A percentile compares a stretch with the other conserved stretches of the same genome.
Evolutionary conservation across 345 rosid species (phyloP).

Genomic region (Alliaria petiolata): DNA sequence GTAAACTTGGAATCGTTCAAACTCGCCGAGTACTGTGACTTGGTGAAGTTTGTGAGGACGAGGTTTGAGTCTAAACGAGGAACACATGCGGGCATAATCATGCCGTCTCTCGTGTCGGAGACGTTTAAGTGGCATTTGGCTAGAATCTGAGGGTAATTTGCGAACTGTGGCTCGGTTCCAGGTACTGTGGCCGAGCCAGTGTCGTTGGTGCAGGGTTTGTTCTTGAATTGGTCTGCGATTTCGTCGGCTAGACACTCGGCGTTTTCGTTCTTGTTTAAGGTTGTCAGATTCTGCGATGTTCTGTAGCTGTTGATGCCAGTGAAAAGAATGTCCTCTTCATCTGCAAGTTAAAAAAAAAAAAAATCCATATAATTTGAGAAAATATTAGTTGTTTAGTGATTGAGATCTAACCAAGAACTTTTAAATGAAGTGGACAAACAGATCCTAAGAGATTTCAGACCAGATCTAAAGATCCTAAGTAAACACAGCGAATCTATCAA

Average conservation of each 20-base stretch:
- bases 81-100: constrained; percentile 77
- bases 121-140: constrained; percentile 67
- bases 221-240: constrained; percentile 69
- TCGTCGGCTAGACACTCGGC: constrained; percentile 85
- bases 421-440: not conserved
- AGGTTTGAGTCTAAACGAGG: constrained; percentile 54
- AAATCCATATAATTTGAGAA: not conserved
- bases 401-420: not conserved
- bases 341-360: constrained; percentile 50
- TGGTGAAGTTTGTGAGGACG: constrained; percentile 74
- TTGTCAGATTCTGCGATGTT: constrained; percentile 50
- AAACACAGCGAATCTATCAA: not conserved
- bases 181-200: constrained; percentile 80
- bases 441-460: constrained; percentile 2
- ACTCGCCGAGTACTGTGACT: constrained; percentile 50
- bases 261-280: constrained; percentile 53
- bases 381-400: not conserved
- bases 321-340: constrained; percentile 62
- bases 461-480: not conserved
- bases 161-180: constrained; percentile 68
- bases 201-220: constrained; percentile 74
- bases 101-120: constrained; percentile 70
- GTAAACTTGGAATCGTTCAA: constrained; percentile 67
- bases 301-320: constrained; percentile 71
- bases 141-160: constrained; percentile 54